phyloP scores from a whole-genome alignment of 2,329 filamentous ascomycete species.

The Emergomyces africanus region DNA sequence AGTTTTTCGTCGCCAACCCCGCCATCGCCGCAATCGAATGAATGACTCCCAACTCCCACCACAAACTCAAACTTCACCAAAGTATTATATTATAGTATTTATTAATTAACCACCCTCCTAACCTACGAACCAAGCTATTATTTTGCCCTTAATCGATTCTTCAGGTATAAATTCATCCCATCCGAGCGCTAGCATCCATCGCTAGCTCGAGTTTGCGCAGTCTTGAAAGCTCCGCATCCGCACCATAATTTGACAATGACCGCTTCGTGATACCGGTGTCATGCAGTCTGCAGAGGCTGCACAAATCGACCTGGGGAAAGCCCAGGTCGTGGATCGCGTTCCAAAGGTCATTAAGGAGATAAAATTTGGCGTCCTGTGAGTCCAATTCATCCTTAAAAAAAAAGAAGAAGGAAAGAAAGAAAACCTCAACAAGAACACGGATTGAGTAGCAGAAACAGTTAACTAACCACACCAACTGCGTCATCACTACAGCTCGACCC shows the following conservation, averaged over 20 bases:
- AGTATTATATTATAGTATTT: not conserved
- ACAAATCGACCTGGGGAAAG: conserved; percentile 49
- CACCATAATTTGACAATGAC: conserved; percentile 21
- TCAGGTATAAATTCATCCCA: not conserved
- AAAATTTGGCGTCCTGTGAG: conserved; percentile 84
- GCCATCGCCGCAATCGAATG: not conserved
- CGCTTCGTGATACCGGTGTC: conserved; percentile 22
- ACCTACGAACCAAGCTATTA: not conserved
- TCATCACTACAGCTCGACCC: conserved; percentile 53
- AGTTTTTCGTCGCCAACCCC: conserved; percentile 1
- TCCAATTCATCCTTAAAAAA: conserved; percentile 2
- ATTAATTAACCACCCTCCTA: not conserved
- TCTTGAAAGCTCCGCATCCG: not conserved
- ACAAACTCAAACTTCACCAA: not conserved
- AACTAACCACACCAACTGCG: conserved; percentile 2
- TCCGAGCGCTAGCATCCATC: not conserved
- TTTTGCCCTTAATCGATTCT: not conserved
- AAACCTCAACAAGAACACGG: not conserved
- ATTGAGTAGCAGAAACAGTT: not conserved
- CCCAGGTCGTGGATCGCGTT: conserved; percentile 77
- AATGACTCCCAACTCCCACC: not conserved
- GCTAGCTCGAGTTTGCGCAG: not conserved
- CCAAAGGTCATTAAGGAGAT: conserved; percentile 88
- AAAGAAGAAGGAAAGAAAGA: no score
- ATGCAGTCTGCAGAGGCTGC: conserved; percentile 31